A percentile compares a stretch with the other conserved stretches of the same genome.
Conservation (phyloP, 1,284 basidiomycete genomes). For the Rhodotorula sp. region DNA sequence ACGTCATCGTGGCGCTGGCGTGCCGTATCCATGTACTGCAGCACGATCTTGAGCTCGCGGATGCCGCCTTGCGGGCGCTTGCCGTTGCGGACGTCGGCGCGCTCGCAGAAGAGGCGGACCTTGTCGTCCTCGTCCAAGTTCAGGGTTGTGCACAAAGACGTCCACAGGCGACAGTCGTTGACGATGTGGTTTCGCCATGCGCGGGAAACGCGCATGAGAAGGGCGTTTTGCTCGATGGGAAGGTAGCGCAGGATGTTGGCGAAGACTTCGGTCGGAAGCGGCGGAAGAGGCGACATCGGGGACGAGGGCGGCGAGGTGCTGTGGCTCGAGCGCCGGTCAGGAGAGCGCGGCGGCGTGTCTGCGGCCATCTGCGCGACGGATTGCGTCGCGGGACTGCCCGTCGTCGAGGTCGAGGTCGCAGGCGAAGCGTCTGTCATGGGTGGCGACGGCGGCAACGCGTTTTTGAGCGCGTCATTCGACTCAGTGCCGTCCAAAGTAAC, state of each 20-base stretch:
- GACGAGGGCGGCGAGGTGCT: slow-evolving; percentile 9
- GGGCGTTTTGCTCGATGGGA: neutral
- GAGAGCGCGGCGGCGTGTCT: slow-evolving; percentile 22
- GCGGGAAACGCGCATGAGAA: slow-evolving; percentile 25
- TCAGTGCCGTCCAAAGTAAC: neutral
- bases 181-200: slow-evolving; percentile 27
- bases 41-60: neutral
- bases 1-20: neutral
- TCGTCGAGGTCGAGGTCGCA: slow-evolving; percentile 7
- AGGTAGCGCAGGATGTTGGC: slow-evolving; percentile 26
- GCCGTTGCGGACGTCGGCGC: slow-evolving; percentile 8
- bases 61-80: slow-evolving; percentile 16
- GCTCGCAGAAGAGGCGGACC: neutral
- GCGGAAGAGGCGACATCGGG: slow-evolving; percentile 25
- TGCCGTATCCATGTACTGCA: neutral
- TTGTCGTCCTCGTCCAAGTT: neutral
- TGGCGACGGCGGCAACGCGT: slow-evolving; percentile 31
- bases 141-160: neutral
- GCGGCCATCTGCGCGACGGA: slow-evolving; percentile 4
- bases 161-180: slow-evolving; percentile 30
- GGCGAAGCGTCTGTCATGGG: slow-evolving; percentile 14
- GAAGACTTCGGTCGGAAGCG: slow-evolving; percentile 35
- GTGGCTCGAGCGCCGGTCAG: neutral
- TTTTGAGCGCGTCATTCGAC: neutral
- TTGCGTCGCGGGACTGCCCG: slow-evolving; percentile 9